Base-by-base conservation (phyloP, 2,329 filamentous ascomycete species). In the Fulvia fulva region DNA sequence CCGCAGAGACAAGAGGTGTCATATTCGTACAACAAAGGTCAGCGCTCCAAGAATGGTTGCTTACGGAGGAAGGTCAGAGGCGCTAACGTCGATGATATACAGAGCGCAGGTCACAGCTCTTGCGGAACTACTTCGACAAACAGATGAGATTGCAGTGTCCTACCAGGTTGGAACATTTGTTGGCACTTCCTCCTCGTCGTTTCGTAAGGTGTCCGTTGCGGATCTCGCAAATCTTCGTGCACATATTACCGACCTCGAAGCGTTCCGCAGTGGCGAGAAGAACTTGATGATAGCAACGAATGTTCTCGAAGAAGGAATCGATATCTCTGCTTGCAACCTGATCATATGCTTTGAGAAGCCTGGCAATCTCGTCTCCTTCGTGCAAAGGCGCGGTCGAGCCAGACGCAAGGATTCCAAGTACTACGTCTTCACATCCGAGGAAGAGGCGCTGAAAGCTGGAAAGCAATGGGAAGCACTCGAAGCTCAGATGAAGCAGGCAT, bases 401-500 rank as follows among this genome's bases (percentile, higher is more conserved):
- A 78, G 87, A 51, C 80, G 81, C 59, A 72, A 78, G 51, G 71
- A 79, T 11, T 87, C 85, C 1, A 80, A 80, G 58, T 68, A 67
- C 70, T 77, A 76, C 56, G 70, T 87, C 1, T 77, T 87, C 62
- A 70, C 80, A 14, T 70, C 78, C 59, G 67, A 75, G 3, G 65
- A 71, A 32, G 67, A 77, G 44, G 56, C 65, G 25, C 63, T 71
- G 2, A 63, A 68, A 25, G 68, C 71, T 46, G 63, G 78, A 1
- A 64, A 71, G 2, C 78, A 81, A 25, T 96, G 90, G 88, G 76
- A 83, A 25, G 67, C 71, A 0, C 77, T 94, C 16, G 93, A 97
- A 69, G 71, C 78, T 2, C 77, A 84, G n/a, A 91, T 96, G 87
- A 88, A 86, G 65, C 70, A 74, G 49, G 80, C 81, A 0, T 95